Evolutionary conservation across 495 filamentous ascomycete genomes (phyloP).

Genomic region (Neurospora pannonica): DNA sequence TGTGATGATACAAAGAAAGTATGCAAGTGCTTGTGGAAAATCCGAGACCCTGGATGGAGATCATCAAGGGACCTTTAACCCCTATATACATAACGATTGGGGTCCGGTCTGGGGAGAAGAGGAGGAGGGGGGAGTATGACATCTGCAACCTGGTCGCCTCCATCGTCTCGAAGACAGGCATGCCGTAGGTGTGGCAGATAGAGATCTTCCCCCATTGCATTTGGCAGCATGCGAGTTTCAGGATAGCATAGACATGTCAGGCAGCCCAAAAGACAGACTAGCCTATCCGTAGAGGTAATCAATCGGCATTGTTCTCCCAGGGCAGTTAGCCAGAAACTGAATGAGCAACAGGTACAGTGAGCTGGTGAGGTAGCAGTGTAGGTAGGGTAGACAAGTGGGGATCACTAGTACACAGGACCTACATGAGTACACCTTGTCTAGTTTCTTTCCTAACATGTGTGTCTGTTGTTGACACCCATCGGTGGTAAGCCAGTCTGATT

Average conservation of each 20-base stretch:
- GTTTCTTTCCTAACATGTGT: background rate
- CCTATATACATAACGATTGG: background rate
- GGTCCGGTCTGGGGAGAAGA: background rate
- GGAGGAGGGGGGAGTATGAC: background rate
- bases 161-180: background rate
- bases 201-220: background rate
- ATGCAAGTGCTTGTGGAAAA: background rate
- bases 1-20: conserved; percentile 8
- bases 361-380: background rate
- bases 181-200: background rate
- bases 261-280: background rate
- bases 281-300: background rate
- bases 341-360: background rate
- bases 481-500: background rate
- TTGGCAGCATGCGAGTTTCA: background rate
- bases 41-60: conserved; percentile 4
- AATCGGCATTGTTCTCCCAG: background rate
- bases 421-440: background rate
- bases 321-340: background rate
- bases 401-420: background rate
- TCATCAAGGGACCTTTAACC: background rate
- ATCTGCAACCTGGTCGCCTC: background rate
- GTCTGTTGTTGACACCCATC: background rate
- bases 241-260: background rate
- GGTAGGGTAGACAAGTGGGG: background rate